A percentile compares a stretch with the other conserved stretches of the same genome.
These are phyloP conservation scores for Apiotrichum akiyoshidainum DNA, from an alignment of 1,284 basidiomycete species.

Conservation along the genomic window DNA sequence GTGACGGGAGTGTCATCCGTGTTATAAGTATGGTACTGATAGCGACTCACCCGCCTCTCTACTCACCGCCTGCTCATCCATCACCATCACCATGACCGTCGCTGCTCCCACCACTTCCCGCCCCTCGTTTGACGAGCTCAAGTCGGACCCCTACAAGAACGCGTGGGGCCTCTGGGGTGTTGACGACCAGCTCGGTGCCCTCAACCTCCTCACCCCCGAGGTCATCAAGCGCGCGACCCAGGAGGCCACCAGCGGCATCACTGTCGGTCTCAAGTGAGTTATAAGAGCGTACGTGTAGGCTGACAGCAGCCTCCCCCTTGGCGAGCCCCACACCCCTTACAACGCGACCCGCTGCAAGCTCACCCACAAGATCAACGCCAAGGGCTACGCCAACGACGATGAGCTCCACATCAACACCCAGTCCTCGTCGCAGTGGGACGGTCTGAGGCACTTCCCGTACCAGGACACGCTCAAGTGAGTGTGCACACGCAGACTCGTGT, in stretches of 20 bases:
- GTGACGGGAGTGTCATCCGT: too few species aligned
- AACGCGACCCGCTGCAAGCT: constrained; percentile 10
- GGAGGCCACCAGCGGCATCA: constrained; percentile 28
- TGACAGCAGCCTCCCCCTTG: constrained; percentile 17
- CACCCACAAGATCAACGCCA: constrained; percentile 21
- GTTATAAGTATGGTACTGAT: too few species aligned
- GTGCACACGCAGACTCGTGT: constrained; percentile 14
- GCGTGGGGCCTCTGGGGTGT: constrained; percentile 37
- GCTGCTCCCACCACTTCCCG: background rate
- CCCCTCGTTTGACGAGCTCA: constrained; percentile 13
- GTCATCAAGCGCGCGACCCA: constrained; percentile 27
- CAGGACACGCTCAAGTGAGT: constrained; percentile 19
- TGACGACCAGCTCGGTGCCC: constrained; percentile 33
- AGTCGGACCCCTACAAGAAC: constrained; percentile 32
- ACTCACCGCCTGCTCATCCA: background rate
- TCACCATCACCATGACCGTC: background rate
- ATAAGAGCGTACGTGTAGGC: background rate
- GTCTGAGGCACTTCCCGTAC: constrained; percentile 45
- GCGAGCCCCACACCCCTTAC: constrained; percentile 5
- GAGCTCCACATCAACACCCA: constrained; percentile 48
- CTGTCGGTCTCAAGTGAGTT: constrained; percentile 34
- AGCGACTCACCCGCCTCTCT: too few species aligned
- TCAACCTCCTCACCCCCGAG: constrained; percentile 36
- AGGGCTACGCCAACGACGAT: constrained; percentile 17
- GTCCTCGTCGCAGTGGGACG: constrained; percentile 51